Evolutionary conservation across 768 basidiomycete genomes (phyloP).

Genomic region (Kwoniella europaea): DNA sequence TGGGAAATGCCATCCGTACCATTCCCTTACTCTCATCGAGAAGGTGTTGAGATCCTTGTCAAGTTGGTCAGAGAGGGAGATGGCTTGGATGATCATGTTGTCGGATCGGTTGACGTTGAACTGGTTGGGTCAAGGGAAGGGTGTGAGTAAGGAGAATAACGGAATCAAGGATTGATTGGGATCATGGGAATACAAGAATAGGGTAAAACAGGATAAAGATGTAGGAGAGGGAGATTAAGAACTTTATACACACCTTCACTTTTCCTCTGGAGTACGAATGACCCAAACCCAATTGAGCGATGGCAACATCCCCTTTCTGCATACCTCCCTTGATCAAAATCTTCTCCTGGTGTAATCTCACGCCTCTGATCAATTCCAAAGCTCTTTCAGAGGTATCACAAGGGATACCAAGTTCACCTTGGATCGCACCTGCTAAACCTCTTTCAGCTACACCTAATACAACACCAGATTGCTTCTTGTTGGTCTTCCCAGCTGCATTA

Average conservation of each 20-base stretch:
- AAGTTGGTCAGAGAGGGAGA: constrained; percentile 95
- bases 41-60: constrained; percentile 99
- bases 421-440: constrained; percentile 76
- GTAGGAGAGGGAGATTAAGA: constrained; percentile 48
- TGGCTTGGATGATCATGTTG: constrained; percentile 99
- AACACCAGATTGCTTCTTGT: constrained; percentile 59
- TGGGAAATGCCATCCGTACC: constrained; percentile 99
- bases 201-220: not conserved
- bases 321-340: constrained; percentile 68
- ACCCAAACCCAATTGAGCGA: constrained; percentile 94
- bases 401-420: constrained; percentile 70
- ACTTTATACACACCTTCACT: constrained; percentile 70
- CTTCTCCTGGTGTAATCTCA: constrained; percentile 87
- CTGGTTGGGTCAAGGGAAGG: constrained; percentile 17
- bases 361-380: constrained; percentile 85
- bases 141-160: not conserved
- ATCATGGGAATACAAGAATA: constrained; percentile 64
- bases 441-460: constrained; percentile 80
- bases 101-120: constrained; percentile 67
- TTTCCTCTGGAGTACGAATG: constrained; percentile 98
- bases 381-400: constrained; percentile 82
- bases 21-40: constrained; percentile 96
- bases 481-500: constrained; percentile 39
- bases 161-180: constrained; percentile 58
- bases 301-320: constrained; percentile 81